These are phyloP conservation scores for Wakefieldia striispora DNA, from an alignment of 768 basidiomycete genomes.

Conservation along the genomic window DNA sequence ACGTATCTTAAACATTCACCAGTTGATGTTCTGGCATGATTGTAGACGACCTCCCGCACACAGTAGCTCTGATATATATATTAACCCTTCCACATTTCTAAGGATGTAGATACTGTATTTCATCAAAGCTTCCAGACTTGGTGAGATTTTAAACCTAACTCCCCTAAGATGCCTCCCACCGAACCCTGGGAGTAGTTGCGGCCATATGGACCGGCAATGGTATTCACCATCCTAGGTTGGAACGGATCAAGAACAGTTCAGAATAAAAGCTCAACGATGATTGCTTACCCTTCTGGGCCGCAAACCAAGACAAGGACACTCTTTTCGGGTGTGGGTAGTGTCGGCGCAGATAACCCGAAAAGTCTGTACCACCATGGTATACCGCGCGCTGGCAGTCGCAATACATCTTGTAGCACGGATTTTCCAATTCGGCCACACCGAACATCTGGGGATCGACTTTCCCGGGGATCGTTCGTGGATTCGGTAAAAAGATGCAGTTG, in stretches of 20 bases:
- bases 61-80: too few relatives aligned
- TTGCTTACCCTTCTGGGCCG: constrained; percentile 79
- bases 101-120: neutral
- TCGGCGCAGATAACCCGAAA: constrained; percentile 12
- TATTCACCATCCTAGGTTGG: constrained; percentile 61
- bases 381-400: constrained; percentile 29
- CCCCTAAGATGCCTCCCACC: constrained; percentile 63
- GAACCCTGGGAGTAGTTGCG: constrained; percentile 73
- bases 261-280: constrained; percentile 2
- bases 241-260: neutral
- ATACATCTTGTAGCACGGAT: constrained; percentile 42
- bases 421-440: constrained; percentile 56
- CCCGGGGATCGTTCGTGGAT: constrained; percentile 23
- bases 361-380: constrained; percentile 32
- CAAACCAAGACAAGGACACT: constrained; percentile 70
- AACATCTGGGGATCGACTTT: constrained; percentile 25
- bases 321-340: constrained; percentile 27
- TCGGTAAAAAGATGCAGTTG: constrained; percentile 65
- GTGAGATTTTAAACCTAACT: constrained; percentile 56
- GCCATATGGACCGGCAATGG: constrained; percentile 75
- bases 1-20: too few relatives aligned
- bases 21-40: too few relatives aligned
- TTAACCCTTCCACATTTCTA: neutral
- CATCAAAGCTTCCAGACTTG: constrained; percentile 69
- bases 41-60: too few relatives aligned